Base-by-base conservation (phyloP, 768 basidiomycete species). In the Gyrodon lividus region DNA sequence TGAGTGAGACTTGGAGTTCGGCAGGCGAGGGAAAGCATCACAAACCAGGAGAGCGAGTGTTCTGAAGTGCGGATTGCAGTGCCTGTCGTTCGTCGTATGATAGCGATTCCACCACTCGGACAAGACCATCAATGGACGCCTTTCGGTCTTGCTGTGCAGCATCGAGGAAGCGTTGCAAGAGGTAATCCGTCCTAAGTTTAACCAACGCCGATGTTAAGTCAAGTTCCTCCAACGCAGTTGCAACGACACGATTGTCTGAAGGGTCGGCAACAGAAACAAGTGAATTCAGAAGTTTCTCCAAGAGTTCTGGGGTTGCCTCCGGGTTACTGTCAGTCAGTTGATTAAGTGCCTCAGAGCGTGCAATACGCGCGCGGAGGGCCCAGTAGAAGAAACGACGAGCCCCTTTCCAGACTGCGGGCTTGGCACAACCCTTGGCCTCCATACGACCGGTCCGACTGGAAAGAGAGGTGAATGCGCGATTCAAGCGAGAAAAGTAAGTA, bases 351-450 rank as follows among this genome's bases (percentile, higher is more conserved):
- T 74, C 71, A 1, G 86, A 86, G 48, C 80, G 82, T 22, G 87
- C 87, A 28, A 90, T 71, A 46, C 87, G 85, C n/a, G 87, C 86
- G 39, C 95, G 87, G 26, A 92, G 78, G 38, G 89, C 83, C 94
- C 93, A 97, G 74, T 96, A 96, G 80, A 98, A 95, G 64, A 85
- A 79, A 54, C 93, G 82, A 52, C 92, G 86, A 49, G 94, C 84
- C 46, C 89, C 79, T 70, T 89, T 92, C 95, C 95, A 98, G 41
- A 85, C 80, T 24, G 83, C 77, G 17, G 91, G 78, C 55, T 86
- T 87, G 7, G 95, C 95, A 58, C 95, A 95, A 16, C 92, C 93
- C 73, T 98, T 98, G 23, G 95, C 95, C 72, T 97, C 92, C 94
- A 97, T 96, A 42, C 95, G 92, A 43, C 94, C 94, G 40, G 83